Conservation (phyloP, 805 yeast genomes). For the Candida takata region DNA sequence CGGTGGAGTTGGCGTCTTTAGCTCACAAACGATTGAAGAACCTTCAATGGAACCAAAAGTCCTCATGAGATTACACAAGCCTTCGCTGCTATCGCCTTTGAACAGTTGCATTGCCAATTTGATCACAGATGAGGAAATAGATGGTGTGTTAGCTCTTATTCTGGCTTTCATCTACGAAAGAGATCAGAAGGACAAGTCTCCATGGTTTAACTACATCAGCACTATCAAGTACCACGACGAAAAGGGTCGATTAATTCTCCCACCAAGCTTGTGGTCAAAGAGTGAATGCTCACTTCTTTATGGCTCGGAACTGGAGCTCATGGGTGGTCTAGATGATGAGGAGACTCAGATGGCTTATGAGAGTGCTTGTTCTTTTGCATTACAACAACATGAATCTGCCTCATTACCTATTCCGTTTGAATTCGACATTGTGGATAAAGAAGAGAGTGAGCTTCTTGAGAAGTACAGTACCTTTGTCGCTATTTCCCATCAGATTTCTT, state of each 20-base stretch:
- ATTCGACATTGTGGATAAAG: conserved; percentile 23
- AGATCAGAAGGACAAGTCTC: conserved; percentile 52
- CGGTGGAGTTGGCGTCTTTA: conserved; percentile 76
- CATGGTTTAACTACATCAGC: conserved; percentile 67
- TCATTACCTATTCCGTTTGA: conserved; percentile 25
- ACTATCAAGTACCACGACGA: conserved; percentile 35
- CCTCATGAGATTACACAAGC: conserved; percentile 56
- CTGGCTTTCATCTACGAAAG: conserved; percentile 69
- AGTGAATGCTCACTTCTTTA: conserved; percentile 38
- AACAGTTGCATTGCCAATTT: conserved; percentile 62
- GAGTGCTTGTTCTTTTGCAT: conserved; percentile 29
- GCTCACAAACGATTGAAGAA: conserved; percentile 33
- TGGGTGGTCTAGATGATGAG: conserved; percentile 50
- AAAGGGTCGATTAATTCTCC: conserved; percentile 32
- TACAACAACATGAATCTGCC: conserved; percentile 19
- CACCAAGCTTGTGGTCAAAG: conserved; percentile 62
- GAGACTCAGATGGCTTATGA: conserved; percentile 35
- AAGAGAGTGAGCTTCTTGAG: conserved; percentile 16
- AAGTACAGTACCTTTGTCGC: conserved; percentile 46
- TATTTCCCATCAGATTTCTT: conserved; percentile 53
- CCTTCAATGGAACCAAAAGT: conserved; percentile 22
- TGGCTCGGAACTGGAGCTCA: conserved; percentile 53
- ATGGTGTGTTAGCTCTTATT: conserved; percentile 62
- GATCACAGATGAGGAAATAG: conserved; percentile 49
- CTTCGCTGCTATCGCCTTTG: conserved; percentile 47